These are phyloP conservation scores for Neofusicoccum umdonicola DNA, from an alignment of 2,329 filamentous ascomycete genomes.

Conservation along the genomic window DNA sequence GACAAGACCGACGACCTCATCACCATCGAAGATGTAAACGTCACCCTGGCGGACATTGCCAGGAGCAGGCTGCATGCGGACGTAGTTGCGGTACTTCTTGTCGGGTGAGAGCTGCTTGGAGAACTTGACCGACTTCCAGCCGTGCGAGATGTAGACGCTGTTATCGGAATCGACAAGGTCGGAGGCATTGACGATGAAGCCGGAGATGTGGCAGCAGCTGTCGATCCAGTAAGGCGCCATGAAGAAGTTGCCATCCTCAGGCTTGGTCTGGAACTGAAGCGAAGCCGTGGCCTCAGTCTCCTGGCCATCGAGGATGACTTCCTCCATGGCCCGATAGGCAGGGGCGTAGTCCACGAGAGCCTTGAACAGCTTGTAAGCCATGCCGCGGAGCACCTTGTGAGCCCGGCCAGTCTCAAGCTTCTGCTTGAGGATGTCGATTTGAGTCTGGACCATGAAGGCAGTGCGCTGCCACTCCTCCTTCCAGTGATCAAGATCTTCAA, in stretches of 20 bases:
- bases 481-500: slow-evolving; percentile 61
- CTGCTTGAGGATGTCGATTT: slow-evolving; percentile 64
- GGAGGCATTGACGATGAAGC: slow-evolving; percentile 60
- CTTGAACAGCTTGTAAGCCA: slow-evolving; percentile 74
- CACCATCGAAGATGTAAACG: slow-evolving; percentile 60
- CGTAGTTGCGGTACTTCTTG: slow-evolving; percentile 59
- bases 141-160: slow-evolving; percentile 61
- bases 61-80: slow-evolving; percentile 59
- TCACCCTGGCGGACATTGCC: slow-evolving; percentile 58
- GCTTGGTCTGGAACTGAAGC: slow-evolving; percentile 55
- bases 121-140: slow-evolving; percentile 60
- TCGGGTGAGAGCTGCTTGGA: slow-evolving; percentile 51
- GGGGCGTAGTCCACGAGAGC: slow-evolving; percentile 57
- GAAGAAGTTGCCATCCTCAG: slow-evolving; percentile 55
- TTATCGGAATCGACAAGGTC: slow-evolving; percentile 59
- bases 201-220: slow-evolving; percentile 56
- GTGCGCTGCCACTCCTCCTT: slow-evolving; percentile 64
- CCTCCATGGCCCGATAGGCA: slow-evolving; percentile 58
- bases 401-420: slow-evolving; percentile 65
- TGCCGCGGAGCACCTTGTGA: slow-evolving; percentile 69
- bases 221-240: slow-evolving; percentile 61
- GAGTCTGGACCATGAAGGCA: slow-evolving; percentile 57
- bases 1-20: slow-evolving; percentile 58
- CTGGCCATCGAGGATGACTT: slow-evolving; percentile 57
- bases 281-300: slow-evolving; percentile 55